Conservation (phyloP, 2,329 filamentous ascomycete species). For the Trichoderma hamatum region DNA sequence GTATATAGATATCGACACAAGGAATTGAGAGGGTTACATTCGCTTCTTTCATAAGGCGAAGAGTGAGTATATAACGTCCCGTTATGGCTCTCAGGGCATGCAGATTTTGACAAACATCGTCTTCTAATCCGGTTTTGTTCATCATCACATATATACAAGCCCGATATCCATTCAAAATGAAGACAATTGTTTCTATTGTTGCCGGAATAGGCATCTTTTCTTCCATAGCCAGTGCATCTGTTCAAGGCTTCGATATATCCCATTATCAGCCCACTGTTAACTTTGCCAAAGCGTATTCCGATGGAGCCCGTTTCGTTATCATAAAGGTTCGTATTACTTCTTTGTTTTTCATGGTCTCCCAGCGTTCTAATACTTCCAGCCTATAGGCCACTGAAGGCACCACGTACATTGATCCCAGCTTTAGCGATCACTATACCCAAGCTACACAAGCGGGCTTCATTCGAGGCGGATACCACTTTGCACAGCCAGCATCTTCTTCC, state of each 20-base stretch:
- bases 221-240: constrained; percentile 33
- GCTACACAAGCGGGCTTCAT: constrained; percentile 56
- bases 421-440: constrained; percentile 52
- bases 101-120: background rate
- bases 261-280: constrained; percentile 45
- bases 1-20: background rate
- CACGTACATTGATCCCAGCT: constrained; percentile 48
- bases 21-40: background rate
- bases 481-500: constrained; percentile 48
- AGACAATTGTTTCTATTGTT: background rate
- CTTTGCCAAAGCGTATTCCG: constrained; percentile 42
- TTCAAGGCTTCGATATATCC: constrained; percentile 48
- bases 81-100: background rate
- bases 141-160: fast-evolving
- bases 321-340: constrained; percentile 42
- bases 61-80: background rate
- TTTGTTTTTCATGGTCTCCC: no score
- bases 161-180: background rate
- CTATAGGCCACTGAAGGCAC: constrained; percentile 57
- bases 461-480: constrained; percentile 61
- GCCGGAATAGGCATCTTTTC: constrained; percentile 19
- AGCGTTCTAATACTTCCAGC: background rate
- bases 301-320: constrained; percentile 49
- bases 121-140: background rate
- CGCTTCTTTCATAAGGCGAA: background rate